These are phyloP conservation scores for Claviceps cyperi DNA, from an alignment of 2,329 filamentous ascomycete species.

Conservation along the genomic window DNA sequence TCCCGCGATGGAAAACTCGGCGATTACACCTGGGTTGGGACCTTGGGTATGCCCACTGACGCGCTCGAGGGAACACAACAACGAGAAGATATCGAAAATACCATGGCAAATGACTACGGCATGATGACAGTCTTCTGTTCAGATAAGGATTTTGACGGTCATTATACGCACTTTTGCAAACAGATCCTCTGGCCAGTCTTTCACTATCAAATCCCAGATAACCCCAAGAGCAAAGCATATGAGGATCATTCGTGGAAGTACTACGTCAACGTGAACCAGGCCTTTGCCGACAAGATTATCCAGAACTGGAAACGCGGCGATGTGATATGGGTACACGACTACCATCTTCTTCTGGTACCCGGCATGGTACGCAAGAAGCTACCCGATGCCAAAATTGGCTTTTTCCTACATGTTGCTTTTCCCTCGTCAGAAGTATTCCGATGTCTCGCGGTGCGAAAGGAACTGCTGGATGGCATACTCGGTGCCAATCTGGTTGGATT, in stretches of 20 bases:
- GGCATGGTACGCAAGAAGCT: constrained; percentile 79
- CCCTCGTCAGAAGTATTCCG: constrained; percentile 93
- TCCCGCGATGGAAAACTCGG: constrained; percentile 51
- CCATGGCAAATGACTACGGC: constrained; percentile 65
- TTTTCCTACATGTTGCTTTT: constrained; percentile 91
- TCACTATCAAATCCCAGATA: constrained; percentile 95
- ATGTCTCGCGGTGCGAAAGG: constrained; percentile 72
- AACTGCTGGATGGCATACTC: constrained; percentile 82
- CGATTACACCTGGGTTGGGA: constrained; percentile 83
- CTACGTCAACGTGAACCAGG: constrained; percentile 84
- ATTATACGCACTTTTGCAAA: constrained; percentile 95
- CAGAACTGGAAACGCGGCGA: constrained; percentile 90
- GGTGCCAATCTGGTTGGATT: constrained; percentile 88
- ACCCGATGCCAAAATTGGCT: constrained; percentile 87
- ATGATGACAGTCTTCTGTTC: constrained; percentile 73
- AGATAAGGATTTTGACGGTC: constrained; percentile 86
- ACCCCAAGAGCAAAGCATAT: constrained; percentile 96
- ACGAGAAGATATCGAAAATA: constrained; percentile 72
- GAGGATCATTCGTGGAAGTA: constrained; percentile 94
- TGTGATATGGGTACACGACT: constrained; percentile 90
- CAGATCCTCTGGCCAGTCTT: constrained; percentile 96
- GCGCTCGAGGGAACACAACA: constrained; percentile 58
- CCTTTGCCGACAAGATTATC: constrained; percentile 80
- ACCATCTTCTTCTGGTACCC: constrained; percentile 81
- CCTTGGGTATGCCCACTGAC: constrained; percentile 87